Evolutionary conservation across 768 basidiomycete species (phyloP).

Genomic region (Termitomyces sp.): DNA sequence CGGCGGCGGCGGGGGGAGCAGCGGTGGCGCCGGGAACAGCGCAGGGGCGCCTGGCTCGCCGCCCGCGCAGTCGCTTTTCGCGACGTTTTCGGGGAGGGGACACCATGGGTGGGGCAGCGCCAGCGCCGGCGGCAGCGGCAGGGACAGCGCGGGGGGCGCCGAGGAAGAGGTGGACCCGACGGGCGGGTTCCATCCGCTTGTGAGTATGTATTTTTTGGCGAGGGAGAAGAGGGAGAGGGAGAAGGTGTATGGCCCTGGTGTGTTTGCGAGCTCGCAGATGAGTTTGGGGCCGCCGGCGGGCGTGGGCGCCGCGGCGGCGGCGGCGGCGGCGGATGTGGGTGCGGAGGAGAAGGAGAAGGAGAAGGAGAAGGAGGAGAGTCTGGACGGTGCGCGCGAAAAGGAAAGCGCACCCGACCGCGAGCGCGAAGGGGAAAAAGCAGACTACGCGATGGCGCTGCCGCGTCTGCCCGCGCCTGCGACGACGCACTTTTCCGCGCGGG

Average conservation of each 20-base stretch:
- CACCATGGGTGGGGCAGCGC: not conserved
- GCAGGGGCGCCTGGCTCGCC: slow-evolving; percentile 42
- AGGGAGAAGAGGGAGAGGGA: slow-evolving; percentile 96
- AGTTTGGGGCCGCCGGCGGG: slow-evolving; percentile 33
- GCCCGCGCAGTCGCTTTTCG: slow-evolving; percentile 28
- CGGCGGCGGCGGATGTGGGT: not conserved
- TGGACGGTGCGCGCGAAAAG: not conserved
- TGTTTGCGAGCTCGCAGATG: slow-evolving; percentile 90
- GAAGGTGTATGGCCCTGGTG: slow-evolving; percentile 86
- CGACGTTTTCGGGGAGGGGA: not conserved
- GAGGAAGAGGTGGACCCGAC: slow-evolving; percentile 64
- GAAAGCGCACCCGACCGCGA: not conserved
- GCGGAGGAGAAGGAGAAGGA: not conserved
- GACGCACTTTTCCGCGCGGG: slow-evolving; percentile 76
- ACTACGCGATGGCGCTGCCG: slow-evolving; percentile 82
- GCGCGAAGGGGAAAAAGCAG: slow-evolving; percentile 33
- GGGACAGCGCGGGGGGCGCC: no score
- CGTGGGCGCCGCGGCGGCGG: not conserved
- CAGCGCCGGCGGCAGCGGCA: slow-evolving; percentile 23
- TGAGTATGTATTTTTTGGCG: slow-evolving; percentile 95
- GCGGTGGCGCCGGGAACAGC: not conserved
- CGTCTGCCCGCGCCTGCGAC: slow-evolving; percentile 77
- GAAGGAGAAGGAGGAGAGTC: not conserved
- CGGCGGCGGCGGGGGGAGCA: slow-evolving; percentile 11
- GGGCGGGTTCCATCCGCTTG: slow-evolving; percentile 87